Percentiles rank a stretch among this genome's conserved stretches.
Conservation (phyloP, 495 filamentous ascomycete species). For the Podospora fimiseda region DNA sequence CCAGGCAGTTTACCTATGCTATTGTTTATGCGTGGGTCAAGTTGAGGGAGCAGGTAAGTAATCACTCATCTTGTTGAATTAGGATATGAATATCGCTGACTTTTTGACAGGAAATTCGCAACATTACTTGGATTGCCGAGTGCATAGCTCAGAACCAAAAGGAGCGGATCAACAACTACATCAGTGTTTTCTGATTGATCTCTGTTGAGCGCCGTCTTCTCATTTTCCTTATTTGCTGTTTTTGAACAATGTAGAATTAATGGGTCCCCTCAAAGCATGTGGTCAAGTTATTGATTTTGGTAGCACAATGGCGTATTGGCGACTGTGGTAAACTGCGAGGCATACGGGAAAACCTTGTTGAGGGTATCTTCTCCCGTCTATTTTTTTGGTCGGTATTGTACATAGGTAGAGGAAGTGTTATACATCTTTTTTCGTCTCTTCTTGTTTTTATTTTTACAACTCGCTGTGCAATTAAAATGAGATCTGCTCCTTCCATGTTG, state of each 20-base stretch:
- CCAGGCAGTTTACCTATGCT: constrained; percentile 88
- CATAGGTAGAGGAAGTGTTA: constrained; percentile 26
- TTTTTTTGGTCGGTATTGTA: constrained; percentile 27
- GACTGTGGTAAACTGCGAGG: neutral
- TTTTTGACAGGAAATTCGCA: constrained; percentile 81
- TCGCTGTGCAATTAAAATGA: constrained; percentile 47
- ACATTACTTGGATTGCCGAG: constrained; percentile 99
- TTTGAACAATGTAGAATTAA: constrained; percentile 28
- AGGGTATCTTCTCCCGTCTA: constrained; percentile 5
- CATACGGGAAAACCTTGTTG: neutral
- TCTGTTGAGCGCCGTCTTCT: neutral
- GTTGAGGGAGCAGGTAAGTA: constrained; percentile 85
- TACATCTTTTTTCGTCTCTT: constrained; percentile 14
- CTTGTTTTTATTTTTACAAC: neutral
- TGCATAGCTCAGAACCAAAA: constrained; percentile 99
- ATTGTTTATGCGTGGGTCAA: constrained; percentile 98
- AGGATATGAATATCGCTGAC: neutral
- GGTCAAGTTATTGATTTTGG: constrained; percentile 5
- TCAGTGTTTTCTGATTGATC: constrained; percentile 70
- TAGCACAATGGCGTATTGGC: constrained; percentile 21
- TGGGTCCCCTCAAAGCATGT: constrained; percentile 11
- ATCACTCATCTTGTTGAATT: neutral
- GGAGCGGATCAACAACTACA: constrained; percentile 96
- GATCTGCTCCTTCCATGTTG: constrained; percentile 82
- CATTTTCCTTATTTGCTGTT: constrained; percentile 11